Evolutionary conservation across 2,329 filamentous ascomycete genomes (phyloP).

Genomic region (Rachicladosporium sp.): DNA sequence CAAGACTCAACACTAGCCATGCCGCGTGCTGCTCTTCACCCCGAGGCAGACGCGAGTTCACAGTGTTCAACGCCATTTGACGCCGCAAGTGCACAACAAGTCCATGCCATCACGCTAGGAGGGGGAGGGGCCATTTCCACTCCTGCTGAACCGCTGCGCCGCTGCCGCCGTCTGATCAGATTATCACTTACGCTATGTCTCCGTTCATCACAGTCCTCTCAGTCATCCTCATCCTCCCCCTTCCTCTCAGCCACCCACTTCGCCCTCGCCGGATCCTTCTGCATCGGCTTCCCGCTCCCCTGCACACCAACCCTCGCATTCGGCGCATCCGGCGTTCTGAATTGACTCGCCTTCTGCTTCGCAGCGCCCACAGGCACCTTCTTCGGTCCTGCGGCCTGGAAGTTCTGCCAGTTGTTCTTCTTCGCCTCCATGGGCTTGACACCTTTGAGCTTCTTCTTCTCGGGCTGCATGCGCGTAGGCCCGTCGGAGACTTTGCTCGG

Average conservation of each 20-base stretch:
- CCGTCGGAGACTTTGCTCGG: slow-evolving; percentile 51
- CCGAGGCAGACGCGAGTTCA: no score
- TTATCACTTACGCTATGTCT: no score
- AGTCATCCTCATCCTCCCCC: no score
- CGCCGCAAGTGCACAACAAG: no score
- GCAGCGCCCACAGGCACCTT: slow-evolving; percentile 13
- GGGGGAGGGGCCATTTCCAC: no score
- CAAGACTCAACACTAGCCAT: no score
- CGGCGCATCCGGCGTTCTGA: slow-evolving; percentile 63
- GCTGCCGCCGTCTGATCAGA: no score
- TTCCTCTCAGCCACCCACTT: slow-evolving; percentile 11
- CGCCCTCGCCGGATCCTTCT: slow-evolving; percentile 52
- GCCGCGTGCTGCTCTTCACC: no score
- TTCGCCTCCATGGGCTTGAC: slow-evolving; percentile 82
- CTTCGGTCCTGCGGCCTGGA: slow-evolving; percentile 54
- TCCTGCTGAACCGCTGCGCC: no score
- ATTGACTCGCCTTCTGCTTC: slow-evolving; percentile 21
- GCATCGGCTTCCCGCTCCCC: slow-evolving; percentile 89
- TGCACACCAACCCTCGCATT: slow-evolving; percentile 91
- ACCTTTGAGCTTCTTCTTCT: slow-evolving; percentile 71
- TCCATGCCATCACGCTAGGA: no score
- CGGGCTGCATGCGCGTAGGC: slow-evolving; percentile 29
- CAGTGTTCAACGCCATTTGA: no score
- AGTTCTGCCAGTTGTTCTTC: slow-evolving; percentile 92
- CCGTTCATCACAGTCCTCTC: no score